Evolutionary conservation across 768 basidiomycete genomes (phyloP), one percentile per base, ranked within the genome.

Genomic region (Hygrocybe punicea): DNA sequence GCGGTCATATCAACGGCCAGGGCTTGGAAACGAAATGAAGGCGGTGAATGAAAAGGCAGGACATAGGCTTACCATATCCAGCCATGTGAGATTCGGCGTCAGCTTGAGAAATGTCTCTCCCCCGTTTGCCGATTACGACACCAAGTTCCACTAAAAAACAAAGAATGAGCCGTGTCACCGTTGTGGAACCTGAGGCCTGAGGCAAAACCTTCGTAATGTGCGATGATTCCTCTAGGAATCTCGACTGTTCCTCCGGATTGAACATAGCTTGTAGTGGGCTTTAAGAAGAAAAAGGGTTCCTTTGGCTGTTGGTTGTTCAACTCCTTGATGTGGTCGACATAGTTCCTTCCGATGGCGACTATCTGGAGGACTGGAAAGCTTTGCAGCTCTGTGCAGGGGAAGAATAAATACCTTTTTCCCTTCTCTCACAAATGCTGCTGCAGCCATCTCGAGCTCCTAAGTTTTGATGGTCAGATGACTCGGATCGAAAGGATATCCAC

Each of bases 241-340:
- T 98, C 91, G 17, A 98, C 75, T 35, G 81, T 80, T 1, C 91
- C 93, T 0, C 90, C 91, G 14, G 84, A 83, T 19, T 76, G 65
- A 21, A 98, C 66, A 67, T 95, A 98, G 67, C 89, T 92, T 11
- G 88, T 85, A 4, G 97, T 98, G 7, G 96, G 97, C 73, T 99
- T 99, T 24, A 98, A 75, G 78, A 99, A 99, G 82, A 98, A 95
- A 80, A 99, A 98, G 0, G 97, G 97, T 67, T 98, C 95, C 69
- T 86, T 90, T 0, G 96, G 95, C 5, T 87, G 74, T 5, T 88
- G 76, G 69, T 98, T 98, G 66, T 86, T 87, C 35, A 98, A 81
- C 67, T 99, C 97, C 72, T 90, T 93, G 69, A 87, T 86, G 63
- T 97, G 95, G 34, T 90, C 90, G 5, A 82, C 84, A 70, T 96